These are phyloP conservation scores for Pythium dissotocum DNA, from an alignment of 352 stramenopile species.

Conservation along the genomic window DNA sequence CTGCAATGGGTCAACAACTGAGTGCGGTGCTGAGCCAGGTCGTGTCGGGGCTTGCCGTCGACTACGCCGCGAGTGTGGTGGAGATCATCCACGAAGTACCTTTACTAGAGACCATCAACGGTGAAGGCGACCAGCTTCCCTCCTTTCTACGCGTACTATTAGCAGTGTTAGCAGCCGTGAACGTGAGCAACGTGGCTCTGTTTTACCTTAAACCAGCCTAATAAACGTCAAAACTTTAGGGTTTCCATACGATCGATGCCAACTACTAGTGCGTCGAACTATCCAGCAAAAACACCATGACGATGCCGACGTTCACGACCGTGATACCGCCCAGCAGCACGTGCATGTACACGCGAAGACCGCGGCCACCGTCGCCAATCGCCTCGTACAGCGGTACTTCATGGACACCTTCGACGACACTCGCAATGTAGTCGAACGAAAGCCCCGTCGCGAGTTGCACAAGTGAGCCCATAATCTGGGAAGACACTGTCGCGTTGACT, in stretches of 20 bases:
- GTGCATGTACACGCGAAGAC: conserved; percentile 27
- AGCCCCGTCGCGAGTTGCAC: conserved; percentile 30
- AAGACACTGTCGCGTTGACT: neutral
- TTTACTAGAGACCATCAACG: neutral
- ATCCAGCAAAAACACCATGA: conserved; percentile 16
- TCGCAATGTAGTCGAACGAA: conserved; percentile 35
- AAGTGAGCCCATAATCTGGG: conserved; percentile 11
- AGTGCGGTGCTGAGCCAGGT: neutral
- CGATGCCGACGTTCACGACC: conserved; percentile 31
- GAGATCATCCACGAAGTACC: conserved; percentile 7
- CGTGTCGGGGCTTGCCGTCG: neutral
- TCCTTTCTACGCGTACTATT: neutral
- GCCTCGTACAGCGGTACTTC: conserved; percentile 43
- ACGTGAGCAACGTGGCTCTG: neutral
- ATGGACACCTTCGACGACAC: conserved; percentile 38
- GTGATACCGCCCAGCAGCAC: conserved; percentile 31
- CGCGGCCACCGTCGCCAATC: conserved; percentile 31
- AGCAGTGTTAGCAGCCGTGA: neutral
- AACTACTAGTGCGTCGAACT: neutral
- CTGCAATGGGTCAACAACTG: neutral
- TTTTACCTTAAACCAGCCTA: neutral
- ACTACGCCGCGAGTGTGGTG: neutral
- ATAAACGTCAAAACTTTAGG: neutral
- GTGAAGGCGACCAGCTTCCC: neutral
- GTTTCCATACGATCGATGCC: no score